Base-by-base conservation (phyloP, 257 asterid genomes). In the Jaltomata sinuosa region DNA sequence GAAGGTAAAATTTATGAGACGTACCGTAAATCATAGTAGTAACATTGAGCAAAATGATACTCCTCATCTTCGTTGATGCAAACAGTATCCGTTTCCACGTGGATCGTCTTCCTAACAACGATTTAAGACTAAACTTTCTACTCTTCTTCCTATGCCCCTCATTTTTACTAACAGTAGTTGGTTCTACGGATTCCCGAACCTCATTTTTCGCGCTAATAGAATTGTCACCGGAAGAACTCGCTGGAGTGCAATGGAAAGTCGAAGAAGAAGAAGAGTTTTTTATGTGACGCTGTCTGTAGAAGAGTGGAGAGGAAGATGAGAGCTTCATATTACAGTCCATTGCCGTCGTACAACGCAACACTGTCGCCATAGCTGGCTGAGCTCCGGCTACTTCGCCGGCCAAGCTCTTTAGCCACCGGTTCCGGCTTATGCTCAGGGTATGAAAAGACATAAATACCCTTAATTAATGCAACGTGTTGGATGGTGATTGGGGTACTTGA, bases 11-110 rank as follows among this genome's bases (percentile, higher is more conserved):
- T 29, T 64, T 14, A 29, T 64, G 72, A 64, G n/a, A 64, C 72
- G 83, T 61, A 95, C 98, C 97, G 62, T 95, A 95, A 38, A 93
- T 78, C 81, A 95, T 47, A 27, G 97, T 89, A 65, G 92, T 91
- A 81, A 57, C 83, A 87, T 95, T 95, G 82, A 95, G 95, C 89
- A 95, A 87, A 85, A 95, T 84, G 81, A 95, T 86, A 87, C 97
- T 87, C 91, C 93, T 85, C 42, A 90, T 90, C 90, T 89, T 93
- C 88, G 84, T 84, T n/a, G 95, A 92, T 5, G 91, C 87, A 47
- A 89, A 88, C 14, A 89, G 85, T 22, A 84, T 67, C 71, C 89
- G 89, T 54, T 90, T 86, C 97, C 98, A 93, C 81, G 89, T 69
- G 7, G 89, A 89, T 36, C 88, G 85, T 79, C 89, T 88, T 62